Base-by-base conservation (phyloP, 2,329 filamentous ascomycete species). In the Coniochaeta sp. region DNA sequence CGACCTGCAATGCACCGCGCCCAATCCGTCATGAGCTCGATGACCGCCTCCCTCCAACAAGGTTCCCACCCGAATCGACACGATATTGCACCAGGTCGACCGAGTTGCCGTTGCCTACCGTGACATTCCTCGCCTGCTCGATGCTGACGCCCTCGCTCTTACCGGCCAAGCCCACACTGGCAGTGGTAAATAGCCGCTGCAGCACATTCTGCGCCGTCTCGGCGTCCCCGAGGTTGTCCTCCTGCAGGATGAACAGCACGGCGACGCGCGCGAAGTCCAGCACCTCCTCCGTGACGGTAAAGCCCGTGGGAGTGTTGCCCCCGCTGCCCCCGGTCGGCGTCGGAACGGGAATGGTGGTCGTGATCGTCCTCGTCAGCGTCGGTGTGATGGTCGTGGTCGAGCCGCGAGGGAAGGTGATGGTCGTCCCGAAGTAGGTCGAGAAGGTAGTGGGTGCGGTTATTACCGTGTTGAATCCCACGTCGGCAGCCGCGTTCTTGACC, bases 261-360 rank as follows among this genome's bases (percentile, higher is more conserved):
- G 75, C 76, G 2, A 85, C 74, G 3, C 83, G 75, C 0, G 81
- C 77, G 67, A 87, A 87, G 59, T 87, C 83, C 1, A 85, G 67
- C 0, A 76, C 73, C 48, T 79, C 71, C 52, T 83, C 73, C 1
- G 78, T 79, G 12, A 81, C 68, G 0, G 62, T 63, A 48, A 84
- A 84, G 2, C 12, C n/a, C 16, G 42, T n/a, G 1, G 12, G 63
- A 63, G 20, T 69, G 58, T 10, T n/a, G n/a, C n/a, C n/a, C n/a
- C n/a, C n/a, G n/a, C n/a, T 57, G 2, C 60, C 49, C 38, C 18
- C 3, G 26, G 38, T 42, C 20, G 38, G 12, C 14, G 38, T 42
- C 14, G 38, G 22, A 42, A n/a, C 22, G 3, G 46, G 18, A 49
- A 56, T 55, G 1, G 61, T 62, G 3, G 60, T 63, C 10, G 58